These are phyloP conservation scores for Penicillium sp. DNA, from an alignment of 2,329 filamentous ascomycete genomes.

Conservation along the genomic window DNA sequence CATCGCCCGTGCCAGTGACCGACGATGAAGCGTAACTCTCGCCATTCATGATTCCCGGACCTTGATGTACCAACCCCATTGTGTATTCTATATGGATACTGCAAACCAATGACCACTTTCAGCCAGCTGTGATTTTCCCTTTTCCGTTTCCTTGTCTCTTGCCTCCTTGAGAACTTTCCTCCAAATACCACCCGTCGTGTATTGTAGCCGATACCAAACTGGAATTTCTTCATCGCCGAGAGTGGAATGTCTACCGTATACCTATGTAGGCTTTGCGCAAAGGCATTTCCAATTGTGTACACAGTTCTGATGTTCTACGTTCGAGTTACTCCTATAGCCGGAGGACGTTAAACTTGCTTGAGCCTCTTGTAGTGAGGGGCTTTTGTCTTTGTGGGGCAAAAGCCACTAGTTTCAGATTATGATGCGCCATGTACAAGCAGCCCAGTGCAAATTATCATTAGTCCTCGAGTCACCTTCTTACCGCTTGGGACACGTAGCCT, in stretches of 20 bases:
- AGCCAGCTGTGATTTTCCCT: slow-evolving; percentile 8
- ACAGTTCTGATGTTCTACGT: too few species aligned
- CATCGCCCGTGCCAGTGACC: slow-evolving; percentile 9
- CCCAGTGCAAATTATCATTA: too few species aligned
- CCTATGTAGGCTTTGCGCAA: too few species aligned
- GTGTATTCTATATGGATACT: slow-evolving; percentile 7
- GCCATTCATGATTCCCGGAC: background rate
- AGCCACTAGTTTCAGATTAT: too few species aligned
- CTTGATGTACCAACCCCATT: slow-evolving; percentile 1
- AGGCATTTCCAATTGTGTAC: too few species aligned
- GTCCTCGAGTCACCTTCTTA: too few species aligned
- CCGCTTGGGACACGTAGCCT: too few species aligned
- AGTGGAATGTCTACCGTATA: background rate
- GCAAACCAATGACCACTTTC: slow-evolving; percentile 7
- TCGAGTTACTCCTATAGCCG: too few species aligned
- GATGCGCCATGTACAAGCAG: too few species aligned
- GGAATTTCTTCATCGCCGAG: background rate
- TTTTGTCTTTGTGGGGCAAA: too few species aligned
- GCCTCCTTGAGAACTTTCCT: background rate
- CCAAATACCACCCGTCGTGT: slow-evolving; percentile 18
- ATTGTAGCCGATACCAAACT: slow-evolving; percentile 14
- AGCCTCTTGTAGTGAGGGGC: too few species aligned
- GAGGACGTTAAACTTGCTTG: too few species aligned
- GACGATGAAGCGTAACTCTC: slow-evolving; percentile 14
- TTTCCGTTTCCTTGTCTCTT: background rate